Base-by-base conservation (phyloP, 176 grass and related monocot species). In the Aegilops longissima region DNA sequence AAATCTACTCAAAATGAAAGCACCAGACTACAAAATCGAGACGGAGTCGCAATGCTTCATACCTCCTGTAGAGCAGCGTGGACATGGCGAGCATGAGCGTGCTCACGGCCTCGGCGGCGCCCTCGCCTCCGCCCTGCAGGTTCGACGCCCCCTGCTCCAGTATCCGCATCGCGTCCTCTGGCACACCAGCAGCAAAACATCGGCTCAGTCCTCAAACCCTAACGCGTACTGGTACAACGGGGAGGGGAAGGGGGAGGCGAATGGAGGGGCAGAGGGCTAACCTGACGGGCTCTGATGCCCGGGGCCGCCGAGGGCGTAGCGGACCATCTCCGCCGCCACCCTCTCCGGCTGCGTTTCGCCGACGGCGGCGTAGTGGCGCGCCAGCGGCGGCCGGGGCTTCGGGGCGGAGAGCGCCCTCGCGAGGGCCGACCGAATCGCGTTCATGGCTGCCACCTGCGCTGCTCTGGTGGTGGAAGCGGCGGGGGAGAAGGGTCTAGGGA, bases 61-160 rank as follows among this genome's bases (percentile, higher is more conserved):
- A 98, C 96, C 96, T 95, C 75, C 94, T 83, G 61, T 98, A 98
- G 11, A 89, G 88, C 20, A 98, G 86, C 24, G 93, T 98, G 45
- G 96, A 95, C 87, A 95, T 92, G 31, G 91, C 90, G 21, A 98
- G 86, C 82, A 90, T 87, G 72, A 98, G 87, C 90, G 79, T n/a
- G 12, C 86, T 88, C 70, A 95, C 78, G 52, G 96, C 93, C 54
- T 97, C 86, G 38, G 30, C 87, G 14, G 87, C 86, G 16, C 90
- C 90, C 63, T 92, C 79, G 56, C 70, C 90, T 14, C 88, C 88
- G 13, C 86, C 83, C 86, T 93, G 87, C 79, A 98, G 87, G 87
- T 98, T 95, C 29, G 88, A 89, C 75, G 84, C 80, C 21, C 96
- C 96, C 80, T 98, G 96, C 82, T 98, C 93, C 88, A 98, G 77